Conservation (phyloP, 202 grass and related monocot species). For the Setaria italica region DNA sequence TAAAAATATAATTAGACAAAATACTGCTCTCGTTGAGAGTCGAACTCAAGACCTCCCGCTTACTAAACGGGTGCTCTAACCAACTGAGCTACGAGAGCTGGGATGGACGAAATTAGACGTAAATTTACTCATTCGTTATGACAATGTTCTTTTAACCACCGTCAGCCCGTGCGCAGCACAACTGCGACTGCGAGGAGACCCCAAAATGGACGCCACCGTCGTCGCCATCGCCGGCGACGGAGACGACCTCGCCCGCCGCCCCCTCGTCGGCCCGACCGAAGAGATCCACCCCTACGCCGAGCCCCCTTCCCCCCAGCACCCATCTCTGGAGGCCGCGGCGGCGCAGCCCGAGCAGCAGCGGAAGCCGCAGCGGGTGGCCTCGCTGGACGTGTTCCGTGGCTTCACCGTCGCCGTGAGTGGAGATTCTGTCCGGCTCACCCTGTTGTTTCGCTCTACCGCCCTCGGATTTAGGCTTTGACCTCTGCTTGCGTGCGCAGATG, state of each 20-base stretch:
- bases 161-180: not conserved
- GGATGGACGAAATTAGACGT: rapidly evolving
- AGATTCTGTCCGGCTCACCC: not conserved
- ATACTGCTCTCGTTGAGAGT: constrained; percentile 67
- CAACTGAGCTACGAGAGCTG: constrained; percentile 82
- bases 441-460: not conserved
- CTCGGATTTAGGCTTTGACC: not conserved
- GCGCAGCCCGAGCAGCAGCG: constrained; percentile 41
- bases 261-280: constrained; percentile 11
- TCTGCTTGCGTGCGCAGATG: constrained; percentile 52
- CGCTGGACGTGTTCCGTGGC: constrained; percentile 93
- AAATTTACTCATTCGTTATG: not conserved
- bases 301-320: constrained; percentile 11
- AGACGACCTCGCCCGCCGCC: constrained; percentile 43
- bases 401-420: constrained; percentile 74
- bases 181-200: not conserved
- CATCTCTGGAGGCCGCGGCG: not conserved
- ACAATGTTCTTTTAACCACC: not conserved
- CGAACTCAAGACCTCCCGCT: constrained; percentile 89
- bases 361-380: constrained; percentile 67
- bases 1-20: no score
- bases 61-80: constrained; percentile 90
- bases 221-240: constrained; percentile 47
- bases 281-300: constrained; percentile 64
- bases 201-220: constrained; percentile 55